phyloP scores from a whole-genome alignment of 257 asterid species.

The Salvia hispanica region DNA sequence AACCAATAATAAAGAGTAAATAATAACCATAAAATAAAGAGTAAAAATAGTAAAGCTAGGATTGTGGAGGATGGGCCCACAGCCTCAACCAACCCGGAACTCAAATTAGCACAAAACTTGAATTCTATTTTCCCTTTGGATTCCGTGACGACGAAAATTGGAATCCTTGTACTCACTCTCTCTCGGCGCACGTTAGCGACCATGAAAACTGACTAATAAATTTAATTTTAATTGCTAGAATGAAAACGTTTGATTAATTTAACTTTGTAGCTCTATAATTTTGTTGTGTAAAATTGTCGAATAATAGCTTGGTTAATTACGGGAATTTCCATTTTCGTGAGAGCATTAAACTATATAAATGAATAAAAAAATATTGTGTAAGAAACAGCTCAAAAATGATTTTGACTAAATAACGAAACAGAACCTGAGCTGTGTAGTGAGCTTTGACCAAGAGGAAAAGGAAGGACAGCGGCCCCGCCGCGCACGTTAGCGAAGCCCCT shows the following conservation, averaged over 20 bases:
- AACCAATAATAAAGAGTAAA: neutral
- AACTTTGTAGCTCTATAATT: neutral
- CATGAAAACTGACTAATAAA: neutral
- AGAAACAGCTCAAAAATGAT: neutral
- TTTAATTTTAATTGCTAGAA: no score
- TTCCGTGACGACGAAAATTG: conserved; percentile 45
- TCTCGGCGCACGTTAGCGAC: conserved; percentile 29
- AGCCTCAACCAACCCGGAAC: conserved; percentile 45
- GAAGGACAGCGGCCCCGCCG: conserved; percentile 37
- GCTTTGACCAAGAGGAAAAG: conserved; percentile 41
- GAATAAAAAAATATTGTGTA: neutral
- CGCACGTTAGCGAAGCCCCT: conserved; percentile 58
- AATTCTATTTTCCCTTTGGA: conserved; percentile 41
- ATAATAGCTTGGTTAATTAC: neutral
- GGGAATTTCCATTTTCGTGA: neutral
- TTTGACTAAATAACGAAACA: neutral
- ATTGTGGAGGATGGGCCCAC: conserved; percentile 33
- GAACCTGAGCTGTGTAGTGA: conserved; percentile 37
- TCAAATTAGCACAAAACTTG: conserved; percentile 41
- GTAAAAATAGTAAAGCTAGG: neutral
- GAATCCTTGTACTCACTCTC: neutral
- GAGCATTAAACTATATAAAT: neutral
- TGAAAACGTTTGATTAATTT: no score
- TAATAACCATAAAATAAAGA: neutral
- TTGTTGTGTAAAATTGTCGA: neutral